Conservation (phyloP, 306 rosid species). For the Gastrolobium villosum region DNA sequence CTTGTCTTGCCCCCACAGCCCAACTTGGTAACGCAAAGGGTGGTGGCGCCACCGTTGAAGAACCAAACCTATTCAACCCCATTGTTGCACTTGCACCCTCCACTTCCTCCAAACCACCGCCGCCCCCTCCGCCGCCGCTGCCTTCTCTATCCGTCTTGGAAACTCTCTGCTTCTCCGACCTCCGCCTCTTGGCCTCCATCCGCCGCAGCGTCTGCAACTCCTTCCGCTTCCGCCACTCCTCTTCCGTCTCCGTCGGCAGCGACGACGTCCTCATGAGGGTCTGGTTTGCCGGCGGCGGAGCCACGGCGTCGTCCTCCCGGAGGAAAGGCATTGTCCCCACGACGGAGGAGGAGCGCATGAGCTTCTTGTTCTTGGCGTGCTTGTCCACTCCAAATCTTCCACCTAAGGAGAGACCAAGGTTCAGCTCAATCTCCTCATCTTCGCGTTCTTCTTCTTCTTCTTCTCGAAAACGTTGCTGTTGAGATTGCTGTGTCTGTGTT, state of each 20-base stretch:
- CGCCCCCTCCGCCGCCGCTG: background rate
- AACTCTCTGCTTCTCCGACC: conserved; percentile 88
- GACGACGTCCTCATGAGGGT: conserved; percentile 72
- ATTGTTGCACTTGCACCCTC: conserved; percentile 46
- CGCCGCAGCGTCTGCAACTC: conserved; percentile 87
- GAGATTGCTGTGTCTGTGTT: conserved; percentile 30
- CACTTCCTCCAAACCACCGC: conserved; percentile 55
- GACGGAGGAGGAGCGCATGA: conserved; percentile 78
- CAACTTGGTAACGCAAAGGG: conserved; percentile 56
- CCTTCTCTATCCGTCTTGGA: conserved; percentile 59
- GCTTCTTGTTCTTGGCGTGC: conserved; percentile 64
- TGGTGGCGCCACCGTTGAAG: conserved; percentile 37
- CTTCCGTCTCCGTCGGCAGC: conserved; percentile 93
- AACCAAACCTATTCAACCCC: conserved; percentile 50
- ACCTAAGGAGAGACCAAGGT: conserved; percentile 90
- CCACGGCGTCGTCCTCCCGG: conserved; percentile 52
- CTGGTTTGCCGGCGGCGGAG: conserved; percentile 51
- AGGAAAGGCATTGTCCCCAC: conserved; percentile 75
- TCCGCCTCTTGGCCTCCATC: conserved; percentile 87
- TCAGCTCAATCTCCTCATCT: conserved; percentile 76
- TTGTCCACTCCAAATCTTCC: conserved; percentile 92
- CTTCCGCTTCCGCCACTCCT: conserved; percentile 97
- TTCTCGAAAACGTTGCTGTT: background rate
- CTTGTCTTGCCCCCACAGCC: conserved; percentile 61
- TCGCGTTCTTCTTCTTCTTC: conserved; percentile 21